Evolutionary conservation across 257 asterid species (phyloP).

Genomic region (Jacaranda copaia): DNA sequence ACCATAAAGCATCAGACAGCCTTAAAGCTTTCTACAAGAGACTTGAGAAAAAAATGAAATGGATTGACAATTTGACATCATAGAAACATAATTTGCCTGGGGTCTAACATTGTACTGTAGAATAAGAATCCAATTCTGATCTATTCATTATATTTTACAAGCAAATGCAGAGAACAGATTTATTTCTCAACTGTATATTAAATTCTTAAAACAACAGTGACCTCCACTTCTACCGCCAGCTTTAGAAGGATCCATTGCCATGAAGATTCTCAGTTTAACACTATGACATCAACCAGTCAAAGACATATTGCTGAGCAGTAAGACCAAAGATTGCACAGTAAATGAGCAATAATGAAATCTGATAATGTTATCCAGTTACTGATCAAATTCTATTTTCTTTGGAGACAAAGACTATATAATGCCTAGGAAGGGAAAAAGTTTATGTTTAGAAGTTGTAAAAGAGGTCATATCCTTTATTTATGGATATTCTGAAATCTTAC

Average conservation of each 20-base stretch:
- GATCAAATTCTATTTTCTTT: background rate
- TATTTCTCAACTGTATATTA: background rate
- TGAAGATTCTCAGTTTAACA: background rate
- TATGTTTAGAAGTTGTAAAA: background rate
- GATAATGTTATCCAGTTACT: background rate
- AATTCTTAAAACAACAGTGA: constrained; percentile 3
- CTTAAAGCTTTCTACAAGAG: background rate
- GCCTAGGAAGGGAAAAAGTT: background rate
- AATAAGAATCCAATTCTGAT: background rate
- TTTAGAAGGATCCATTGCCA: background rate
- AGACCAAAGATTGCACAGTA: background rate
- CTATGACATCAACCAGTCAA: background rate
- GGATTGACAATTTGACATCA: background rate
- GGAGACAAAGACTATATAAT: background rate
- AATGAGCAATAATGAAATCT: background rate
- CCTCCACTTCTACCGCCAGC: background rate
- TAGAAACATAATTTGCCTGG: background rate
- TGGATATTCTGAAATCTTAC: constrained; percentile 16
- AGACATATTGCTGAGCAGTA: background rate
- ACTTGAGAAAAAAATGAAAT: background rate
- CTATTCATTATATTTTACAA: background rate
- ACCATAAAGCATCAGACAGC: background rate
- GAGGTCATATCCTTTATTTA: background rate
- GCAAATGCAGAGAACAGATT: background rate
- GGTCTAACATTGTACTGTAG: background rate